These are phyloP conservation scores for Trifolium pratense DNA, from an alignment of 306 rosid genomes.

Conservation along the genomic window DNA sequence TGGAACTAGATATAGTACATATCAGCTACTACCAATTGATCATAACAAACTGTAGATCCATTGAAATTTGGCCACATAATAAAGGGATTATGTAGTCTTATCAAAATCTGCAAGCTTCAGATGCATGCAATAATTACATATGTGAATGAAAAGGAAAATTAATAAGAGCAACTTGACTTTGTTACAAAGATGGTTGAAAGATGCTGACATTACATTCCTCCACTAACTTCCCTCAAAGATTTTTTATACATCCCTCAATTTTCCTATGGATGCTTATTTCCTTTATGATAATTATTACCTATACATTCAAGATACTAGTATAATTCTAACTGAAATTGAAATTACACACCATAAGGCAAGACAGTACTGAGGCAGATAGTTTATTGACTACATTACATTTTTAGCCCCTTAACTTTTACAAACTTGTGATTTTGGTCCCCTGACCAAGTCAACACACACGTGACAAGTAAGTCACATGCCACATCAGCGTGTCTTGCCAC, in stretches of 20 bases:
- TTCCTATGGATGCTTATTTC: constrained; percentile 24
- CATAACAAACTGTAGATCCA: too few relatives aligned
- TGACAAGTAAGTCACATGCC: too few relatives aligned
- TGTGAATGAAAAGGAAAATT: constrained; percentile 32
- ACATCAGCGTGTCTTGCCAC: too few relatives aligned
- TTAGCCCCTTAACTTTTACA: too few relatives aligned
- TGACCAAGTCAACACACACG: too few relatives aligned
- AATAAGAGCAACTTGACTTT: constrained; percentile 43
- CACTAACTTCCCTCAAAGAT: constrained; percentile 39
- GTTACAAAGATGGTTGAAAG: constrained; percentile 35
- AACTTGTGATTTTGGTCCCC: too few relatives aligned
- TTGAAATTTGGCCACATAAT: too few relatives aligned
- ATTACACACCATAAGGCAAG: too few relatives aligned
- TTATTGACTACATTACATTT: too few relatives aligned
- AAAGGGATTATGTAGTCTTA: constrained; percentile 18
- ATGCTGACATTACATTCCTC: constrained; percentile 42
- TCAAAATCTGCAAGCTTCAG: constrained; percentile 36
- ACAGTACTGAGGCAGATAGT: too few relatives aligned
- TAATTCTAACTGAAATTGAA: too few relatives aligned
- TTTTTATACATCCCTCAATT: constrained; percentile 28
- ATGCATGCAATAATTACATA: constrained; percentile 37
- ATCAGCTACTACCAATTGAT: not conserved
- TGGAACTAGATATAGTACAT: not conserved
- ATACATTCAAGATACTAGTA: not conserved
- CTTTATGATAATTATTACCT: constrained; percentile 17